Conservation (phyloP, 208 protist species). For the Leishmania turanica region DNA sequence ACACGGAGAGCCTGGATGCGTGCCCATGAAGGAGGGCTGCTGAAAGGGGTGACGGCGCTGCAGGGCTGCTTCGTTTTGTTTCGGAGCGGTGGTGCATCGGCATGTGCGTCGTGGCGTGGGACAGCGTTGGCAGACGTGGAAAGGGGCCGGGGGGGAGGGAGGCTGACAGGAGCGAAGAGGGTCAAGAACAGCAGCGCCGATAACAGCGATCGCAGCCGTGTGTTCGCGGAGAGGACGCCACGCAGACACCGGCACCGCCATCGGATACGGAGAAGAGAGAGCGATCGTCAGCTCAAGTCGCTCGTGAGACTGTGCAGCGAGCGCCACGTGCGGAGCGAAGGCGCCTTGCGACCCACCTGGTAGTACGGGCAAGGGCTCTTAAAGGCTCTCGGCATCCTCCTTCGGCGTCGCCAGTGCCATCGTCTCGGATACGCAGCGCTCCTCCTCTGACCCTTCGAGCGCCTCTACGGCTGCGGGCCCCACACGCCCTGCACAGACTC, state of each 20-base stretch:
- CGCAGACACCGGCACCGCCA: background rate
- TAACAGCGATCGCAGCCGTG: background rate
- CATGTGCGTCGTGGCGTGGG: background rate
- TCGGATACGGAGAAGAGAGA: background rate
- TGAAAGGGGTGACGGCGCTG: background rate
- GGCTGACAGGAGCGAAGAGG: background rate
- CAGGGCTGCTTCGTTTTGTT: background rate
- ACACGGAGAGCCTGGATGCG: background rate
- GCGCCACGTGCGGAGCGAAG: background rate
- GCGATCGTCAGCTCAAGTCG: background rate
- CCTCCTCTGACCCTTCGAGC: background rate
- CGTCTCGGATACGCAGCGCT: background rate
- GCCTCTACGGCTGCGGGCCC: constrained; percentile 5
- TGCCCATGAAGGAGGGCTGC: background rate
- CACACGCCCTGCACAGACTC: background rate
- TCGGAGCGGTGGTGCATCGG: background rate
- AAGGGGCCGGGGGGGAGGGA: background rate
- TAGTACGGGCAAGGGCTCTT: too few species aligned
- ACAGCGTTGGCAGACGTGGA: background rate
- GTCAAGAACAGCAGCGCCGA: background rate
- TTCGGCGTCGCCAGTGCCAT: background rate
- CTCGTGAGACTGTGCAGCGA: background rate
- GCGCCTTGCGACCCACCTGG: background rate
- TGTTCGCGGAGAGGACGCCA: background rate
- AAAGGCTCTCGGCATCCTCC: background rate